Evolutionary conservation across 1,284 basidiomycete genomes (phyloP).

Genomic region (Porodaedalea pini): DNA sequence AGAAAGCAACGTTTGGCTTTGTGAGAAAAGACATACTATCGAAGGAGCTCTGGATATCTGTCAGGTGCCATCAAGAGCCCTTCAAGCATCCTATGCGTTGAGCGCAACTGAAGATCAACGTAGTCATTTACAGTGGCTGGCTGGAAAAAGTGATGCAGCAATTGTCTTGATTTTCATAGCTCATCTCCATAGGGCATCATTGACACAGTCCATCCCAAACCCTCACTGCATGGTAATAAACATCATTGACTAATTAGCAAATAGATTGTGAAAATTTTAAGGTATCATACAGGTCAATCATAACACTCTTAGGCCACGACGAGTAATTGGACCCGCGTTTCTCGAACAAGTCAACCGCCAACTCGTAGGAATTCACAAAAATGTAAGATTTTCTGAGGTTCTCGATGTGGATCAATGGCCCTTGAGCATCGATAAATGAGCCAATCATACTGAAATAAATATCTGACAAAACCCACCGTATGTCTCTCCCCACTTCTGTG

Average conservation of each 20-base stretch:
- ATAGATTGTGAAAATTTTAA: background rate
- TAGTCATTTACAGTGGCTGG: slow-evolving; percentile 6
- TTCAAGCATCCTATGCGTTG: slow-evolving; percentile 3
- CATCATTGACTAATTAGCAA: background rate
- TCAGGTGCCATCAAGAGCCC: background rate
- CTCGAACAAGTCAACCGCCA: slow-evolving; percentile 25
- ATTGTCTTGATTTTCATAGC: slow-evolving; percentile 4
- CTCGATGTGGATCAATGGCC: slow-evolving; percentile 24
- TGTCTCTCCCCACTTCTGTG: slow-evolving; percentile 20
- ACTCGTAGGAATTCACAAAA: slow-evolving; percentile 25
- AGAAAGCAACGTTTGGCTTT: background rate
- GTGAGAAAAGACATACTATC: background rate
- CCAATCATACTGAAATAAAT: background rate
- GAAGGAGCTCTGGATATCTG: slow-evolving; percentile 2
- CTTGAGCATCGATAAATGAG: slow-evolving; percentile 7
- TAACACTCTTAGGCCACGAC: slow-evolving; percentile 21
- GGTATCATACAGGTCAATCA: too few species aligned
- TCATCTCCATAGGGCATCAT: slow-evolving; percentile 13
- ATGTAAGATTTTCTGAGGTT: slow-evolving; percentile 24
- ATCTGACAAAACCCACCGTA: slow-evolving; percentile 18
- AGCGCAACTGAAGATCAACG: background rate
- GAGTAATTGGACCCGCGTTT: slow-evolving; percentile 25
- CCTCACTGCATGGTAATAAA: background rate
- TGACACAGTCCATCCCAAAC: slow-evolving; percentile 6
- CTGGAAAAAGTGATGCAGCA: slow-evolving; percentile 10